Evolutionary conservation across 2,329 filamentous ascomycete genomes (phyloP), one percentile per base, ranked within the genome.

Genomic region (Madurella mycetomatis): DNA sequence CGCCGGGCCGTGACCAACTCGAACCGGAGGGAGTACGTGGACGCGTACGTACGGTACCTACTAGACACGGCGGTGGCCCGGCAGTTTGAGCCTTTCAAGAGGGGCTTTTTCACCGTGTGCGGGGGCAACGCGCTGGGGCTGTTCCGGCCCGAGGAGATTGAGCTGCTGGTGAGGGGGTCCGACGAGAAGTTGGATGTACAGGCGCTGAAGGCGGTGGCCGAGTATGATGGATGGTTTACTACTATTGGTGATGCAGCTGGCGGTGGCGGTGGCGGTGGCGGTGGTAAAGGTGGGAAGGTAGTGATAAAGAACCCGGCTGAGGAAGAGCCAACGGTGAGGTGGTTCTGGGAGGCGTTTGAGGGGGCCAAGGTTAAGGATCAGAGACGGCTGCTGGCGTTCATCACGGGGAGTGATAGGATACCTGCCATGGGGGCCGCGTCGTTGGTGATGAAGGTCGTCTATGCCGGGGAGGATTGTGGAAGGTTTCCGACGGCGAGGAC

Each of bases 31-130:
- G 91, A 96, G 64, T 96, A 92, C 64, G 90, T 96, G 50, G 87
- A 92, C 62, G 76, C 90, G 2, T 95, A 95, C 66, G 82, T 95
- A 9, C 83, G 85, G 40, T 88, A 92, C 67, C 70, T 92, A 9
- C 82, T 96, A 11, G 90, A 96, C 64, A 84, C 79, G 7, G 81
- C 88, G 1, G 87, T 96, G 1, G 75, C 82, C 40, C 81, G 89
- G 41, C 91, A 96, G 66, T 96, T 95, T 60, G 90, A 95, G 67
- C 91, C 92, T 0, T 96, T 96, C 77, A 94, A 94, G 67, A 83
- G 91, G 51, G 92, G 92, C 1, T 96, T 96, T 71, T 96, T 90
- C 69, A 95, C 88, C 0, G 90, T 96, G 30, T 95, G 90, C 66
- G 88, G 87, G 37, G 90, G 91, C 37, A 95, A 94, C 66, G 91